Conservation (phyloP, 2,329 filamentous ascomycete genomes). For the Trichoderma cornu-damae region DNA sequence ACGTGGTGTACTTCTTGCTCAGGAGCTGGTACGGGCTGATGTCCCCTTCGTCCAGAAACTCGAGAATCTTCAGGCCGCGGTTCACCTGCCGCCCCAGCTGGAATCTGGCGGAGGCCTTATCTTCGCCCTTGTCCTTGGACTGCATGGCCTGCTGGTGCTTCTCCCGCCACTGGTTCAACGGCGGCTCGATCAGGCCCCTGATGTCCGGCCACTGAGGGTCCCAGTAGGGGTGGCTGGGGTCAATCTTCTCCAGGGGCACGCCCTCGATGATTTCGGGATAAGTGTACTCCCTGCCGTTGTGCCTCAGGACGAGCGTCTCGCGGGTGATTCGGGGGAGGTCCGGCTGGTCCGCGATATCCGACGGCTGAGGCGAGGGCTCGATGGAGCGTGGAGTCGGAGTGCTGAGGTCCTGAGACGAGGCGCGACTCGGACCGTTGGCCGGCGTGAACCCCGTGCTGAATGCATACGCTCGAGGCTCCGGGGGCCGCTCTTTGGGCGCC, state of each 20-base stretch:
- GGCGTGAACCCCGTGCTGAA: conserved; percentile 29
- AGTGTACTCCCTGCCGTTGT: conserved; percentile 47
- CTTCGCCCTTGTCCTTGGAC: conserved; percentile 31
- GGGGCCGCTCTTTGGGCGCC: conserved; percentile 27
- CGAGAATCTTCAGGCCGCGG: conserved; percentile 47
- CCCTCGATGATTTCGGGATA: conserved; percentile 49
- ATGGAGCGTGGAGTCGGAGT: conserved; percentile 28
- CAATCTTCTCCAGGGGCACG: conserved; percentile 50
- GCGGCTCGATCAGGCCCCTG: conserved; percentile 38
- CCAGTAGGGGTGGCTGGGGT: conserved; percentile 50
- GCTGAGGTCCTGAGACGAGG: conserved; percentile 28
- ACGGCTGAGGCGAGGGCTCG: conserved; percentile 28
- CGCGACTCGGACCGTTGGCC: conserved; percentile 29
- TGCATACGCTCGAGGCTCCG: conserved; percentile 14
- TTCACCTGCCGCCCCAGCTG: conserved; percentile 53
- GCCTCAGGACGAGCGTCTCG: conserved; percentile 40
- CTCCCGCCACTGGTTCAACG: conserved; percentile 44
- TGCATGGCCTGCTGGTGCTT: conserved; percentile 40
- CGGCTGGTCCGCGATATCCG: conserved; percentile 13
- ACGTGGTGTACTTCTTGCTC: conserved; percentile 45
- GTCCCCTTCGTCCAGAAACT: conserved; percentile 46
- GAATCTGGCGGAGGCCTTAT: conserved; percentile 42
- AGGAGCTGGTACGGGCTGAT: conserved; percentile 55
- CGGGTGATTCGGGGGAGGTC: conserved; percentile 38
- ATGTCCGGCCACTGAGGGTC: conserved; percentile 48